A percentile compares a stretch with the other conserved stretches of the same genome.
Evolutionary conservation across 2,329 filamentous ascomycete genomes (phyloP).

Genomic region (Exophiala sp.): DNA sequence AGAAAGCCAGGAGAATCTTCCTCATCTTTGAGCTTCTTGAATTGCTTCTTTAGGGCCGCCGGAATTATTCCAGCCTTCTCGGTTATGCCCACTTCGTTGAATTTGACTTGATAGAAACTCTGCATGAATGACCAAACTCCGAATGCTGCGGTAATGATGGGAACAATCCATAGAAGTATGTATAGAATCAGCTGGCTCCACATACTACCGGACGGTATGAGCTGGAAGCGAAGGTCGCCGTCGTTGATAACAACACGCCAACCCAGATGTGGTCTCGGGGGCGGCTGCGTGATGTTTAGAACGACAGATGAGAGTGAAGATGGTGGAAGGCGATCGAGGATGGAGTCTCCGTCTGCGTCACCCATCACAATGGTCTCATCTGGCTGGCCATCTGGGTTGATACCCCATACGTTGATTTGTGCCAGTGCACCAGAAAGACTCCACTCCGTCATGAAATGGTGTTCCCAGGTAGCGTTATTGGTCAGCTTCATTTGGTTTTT

Average conservation of each 20-base stretch:
- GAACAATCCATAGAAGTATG: conserved; percentile 53
- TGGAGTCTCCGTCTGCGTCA: conserved; percentile 58
- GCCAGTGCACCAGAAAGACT: conserved; percentile 48
- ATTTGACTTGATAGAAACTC: conserved; percentile 62
- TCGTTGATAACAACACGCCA: conserved; percentile 58
- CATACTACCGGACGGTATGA: conserved; percentile 54
- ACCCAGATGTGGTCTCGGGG: conserved; percentile 53
- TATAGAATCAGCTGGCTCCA: conserved; percentile 54
- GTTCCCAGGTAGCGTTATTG: conserved; percentile 53
- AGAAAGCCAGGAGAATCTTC: conserved; percentile 14
- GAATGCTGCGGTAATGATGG: conserved; percentile 48
- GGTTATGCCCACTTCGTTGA: conserved; percentile 56
- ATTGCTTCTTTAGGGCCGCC: conserved; percentile 34
- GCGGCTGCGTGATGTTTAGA: conserved; percentile 58
- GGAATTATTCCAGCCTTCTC: conserved; percentile 47
- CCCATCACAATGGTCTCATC: conserved; percentile 59
- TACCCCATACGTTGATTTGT: conserved; percentile 65
- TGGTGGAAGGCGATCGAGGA: conserved; percentile 61
- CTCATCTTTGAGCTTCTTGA: conserved; percentile 31
- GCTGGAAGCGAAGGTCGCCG: conserved; percentile 49
- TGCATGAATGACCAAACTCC: conserved; percentile 58
- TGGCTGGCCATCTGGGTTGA: conserved; percentile 60
- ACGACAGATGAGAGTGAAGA: conserved; percentile 54
- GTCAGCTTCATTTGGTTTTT: conserved; percentile 51
- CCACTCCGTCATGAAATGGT: conserved; percentile 62